Conservation (phyloP, 768 basidiomycete genomes). For the Galerina marginata region DNA sequence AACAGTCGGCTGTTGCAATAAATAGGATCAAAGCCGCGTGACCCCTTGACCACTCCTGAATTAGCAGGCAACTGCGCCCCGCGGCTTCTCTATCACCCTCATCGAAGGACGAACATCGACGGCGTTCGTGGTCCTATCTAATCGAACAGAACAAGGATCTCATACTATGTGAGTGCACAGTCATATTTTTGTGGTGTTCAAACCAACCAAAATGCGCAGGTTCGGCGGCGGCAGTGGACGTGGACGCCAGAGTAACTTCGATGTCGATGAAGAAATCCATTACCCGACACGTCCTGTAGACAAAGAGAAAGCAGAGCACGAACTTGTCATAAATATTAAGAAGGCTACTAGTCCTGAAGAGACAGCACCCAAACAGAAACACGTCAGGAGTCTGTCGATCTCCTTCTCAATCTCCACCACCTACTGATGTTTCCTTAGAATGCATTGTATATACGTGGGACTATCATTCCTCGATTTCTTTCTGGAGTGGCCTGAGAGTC, state of each 20-base stretch:
- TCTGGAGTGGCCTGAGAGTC: slow-evolving; percentile 96
- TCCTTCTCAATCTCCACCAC: neutral
- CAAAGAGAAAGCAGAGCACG: slow-evolving; percentile 96
- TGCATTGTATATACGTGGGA: slow-evolving; percentile 99
- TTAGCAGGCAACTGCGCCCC: neutral
- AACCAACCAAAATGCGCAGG: slow-evolving; percentile 30
- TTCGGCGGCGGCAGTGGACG: slow-evolving; percentile 38
- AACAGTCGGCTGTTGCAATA: slow-evolving; percentile 1
- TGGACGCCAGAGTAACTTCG: slow-evolving; percentile 52
- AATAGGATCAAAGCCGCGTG: slow-evolving; percentile 19
- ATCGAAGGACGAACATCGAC: neutral
- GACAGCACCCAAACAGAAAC: slow-evolving; percentile 98
- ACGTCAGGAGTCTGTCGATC: slow-evolving; percentile 82
- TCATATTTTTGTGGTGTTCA: neutral
- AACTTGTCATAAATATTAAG: slow-evolving; percentile 95
- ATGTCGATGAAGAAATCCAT: slow-evolving; percentile 84
- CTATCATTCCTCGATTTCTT: slow-evolving; percentile 96
- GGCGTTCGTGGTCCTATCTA: too few species aligned
- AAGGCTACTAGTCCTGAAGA: slow-evolving; percentile 97
- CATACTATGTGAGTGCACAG: neutral
- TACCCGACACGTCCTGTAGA: slow-evolving; percentile 98
- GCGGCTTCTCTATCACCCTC: neutral
- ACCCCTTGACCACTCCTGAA: slow-evolving; percentile 4
- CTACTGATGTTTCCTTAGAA: slow-evolving; percentile 54
- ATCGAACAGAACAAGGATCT: too few species aligned